Evolutionary conservation across 495 filamentous ascomycete genomes (phyloP).

Genomic region (Rhizodiscina lignyota): DNA sequence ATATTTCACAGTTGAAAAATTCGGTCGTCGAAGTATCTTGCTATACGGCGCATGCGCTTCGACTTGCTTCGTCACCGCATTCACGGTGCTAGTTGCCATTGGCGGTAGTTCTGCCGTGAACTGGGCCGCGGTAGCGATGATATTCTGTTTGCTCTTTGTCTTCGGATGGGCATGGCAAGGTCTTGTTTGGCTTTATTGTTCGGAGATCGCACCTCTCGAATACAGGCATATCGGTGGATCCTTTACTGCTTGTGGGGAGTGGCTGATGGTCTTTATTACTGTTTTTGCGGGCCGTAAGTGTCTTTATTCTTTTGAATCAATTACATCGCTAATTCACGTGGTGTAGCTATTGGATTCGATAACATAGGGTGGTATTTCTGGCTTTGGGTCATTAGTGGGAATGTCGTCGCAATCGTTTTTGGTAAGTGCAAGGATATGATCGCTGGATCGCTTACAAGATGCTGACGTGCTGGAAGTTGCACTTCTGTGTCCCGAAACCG

Average conservation of each 20-base stretch:
- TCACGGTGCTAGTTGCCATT: conserved; percentile 8
- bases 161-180: conserved; percentile 14
- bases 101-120: conserved; percentile 2
- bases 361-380: conserved; percentile 12
- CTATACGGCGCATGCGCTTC: conserved; percentile 12
- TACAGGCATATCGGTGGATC: conserved; percentile 12
- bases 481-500: conserved; percentile 12
- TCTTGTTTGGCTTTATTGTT: conserved; percentile 11
- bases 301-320: too few species aligned
- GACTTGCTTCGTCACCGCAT: conserved; percentile 10
- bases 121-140: conserved; percentile 10
- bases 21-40: conserved; percentile 10
- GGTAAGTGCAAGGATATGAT: too few species aligned
- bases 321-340: conserved; percentile 1
- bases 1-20: conserved; percentile 12
- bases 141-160: conserved; percentile 9
- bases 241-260: conserved; percentile 7
- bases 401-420: conserved; percentile 11
- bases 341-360: conserved; percentile 9
- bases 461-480: conserved; percentile 1
- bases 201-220: conserved; percentile 11
- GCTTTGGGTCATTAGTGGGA: conserved; percentile 12
- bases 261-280: conserved; percentile 12
- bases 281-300: conserved; percentile 13
- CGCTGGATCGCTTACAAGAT: too few species aligned